Percentiles rank a stretch among this genome's conserved stretches.
phyloP scores from a whole-genome alignment of 805 yeast species.

The Lipomyces yamadae region DNA sequence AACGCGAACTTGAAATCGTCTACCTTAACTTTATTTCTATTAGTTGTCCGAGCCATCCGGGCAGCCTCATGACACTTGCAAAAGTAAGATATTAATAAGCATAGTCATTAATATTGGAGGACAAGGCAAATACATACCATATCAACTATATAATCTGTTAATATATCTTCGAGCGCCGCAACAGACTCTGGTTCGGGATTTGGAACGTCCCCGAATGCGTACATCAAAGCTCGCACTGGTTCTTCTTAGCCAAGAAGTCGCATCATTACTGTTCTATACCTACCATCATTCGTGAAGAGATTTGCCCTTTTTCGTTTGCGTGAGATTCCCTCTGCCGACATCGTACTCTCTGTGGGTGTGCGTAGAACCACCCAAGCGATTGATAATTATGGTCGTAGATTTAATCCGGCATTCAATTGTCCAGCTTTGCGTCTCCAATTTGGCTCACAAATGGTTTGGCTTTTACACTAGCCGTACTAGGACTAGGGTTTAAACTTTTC shows the following conservation, averaged over 20 bases:
- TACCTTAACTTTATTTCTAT: conserved; percentile 65
- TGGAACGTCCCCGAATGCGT: conserved; percentile 75
- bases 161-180: conserved; percentile 67
- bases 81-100: not conserved
- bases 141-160: conserved; percentile 65
- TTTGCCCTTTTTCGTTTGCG: conserved; percentile 51
- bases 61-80: conserved; percentile 57
- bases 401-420: too few species aligned
- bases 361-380: not conserved
- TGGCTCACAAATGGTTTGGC: too few species aligned
- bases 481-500: too few species aligned
- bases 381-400: not conserved
- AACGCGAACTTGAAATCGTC: conserved; percentile 76
- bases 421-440: too few species aligned
- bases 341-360: not conserved
- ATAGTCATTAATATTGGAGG: not conserved
- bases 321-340: not conserved
- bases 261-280: conserved; percentile 13
- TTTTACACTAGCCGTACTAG: too few species aligned
- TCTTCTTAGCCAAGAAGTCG: too few species aligned
- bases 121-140: conserved; percentile 45
- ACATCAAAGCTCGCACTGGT: conserved; percentile 59
- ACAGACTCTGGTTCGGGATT: conserved; percentile 70
- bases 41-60: conserved; percentile 56
- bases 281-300: conserved; percentile 53